Percentiles rank a stretch among this genome's conserved stretches.
Evolutionary conservation across 2,329 filamentous ascomycete genomes (phyloP).

Genomic region (Paecilomyces sp.): DNA sequence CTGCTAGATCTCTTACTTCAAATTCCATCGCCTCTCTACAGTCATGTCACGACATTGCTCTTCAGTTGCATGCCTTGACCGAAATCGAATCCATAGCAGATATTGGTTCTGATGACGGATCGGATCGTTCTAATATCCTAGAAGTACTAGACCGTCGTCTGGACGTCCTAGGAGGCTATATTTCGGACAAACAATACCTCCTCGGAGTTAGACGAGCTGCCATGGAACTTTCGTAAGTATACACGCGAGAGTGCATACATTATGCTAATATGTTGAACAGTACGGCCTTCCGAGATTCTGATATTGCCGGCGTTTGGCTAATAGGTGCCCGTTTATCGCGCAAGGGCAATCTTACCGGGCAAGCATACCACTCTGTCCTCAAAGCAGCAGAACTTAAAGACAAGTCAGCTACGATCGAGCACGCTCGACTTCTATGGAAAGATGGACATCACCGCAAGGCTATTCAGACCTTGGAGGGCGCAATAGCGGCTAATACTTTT

Average conservation of each 20-base stretch:
- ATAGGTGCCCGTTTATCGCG: slow-evolving; percentile 9
- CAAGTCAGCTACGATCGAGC: slow-evolving; percentile 84
- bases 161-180: slow-evolving; percentile 81
- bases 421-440: slow-evolving; percentile 86
- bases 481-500: slow-evolving; percentile 76
- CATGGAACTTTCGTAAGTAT: slow-evolving; percentile 61
- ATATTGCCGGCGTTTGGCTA: slow-evolving; percentile 18
- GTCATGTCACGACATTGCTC: slow-evolving; percentile 73
- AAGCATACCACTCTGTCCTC: slow-evolving; percentile 89
- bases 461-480: slow-evolving; percentile 81
- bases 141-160: slow-evolving; percentile 65
- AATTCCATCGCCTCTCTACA: slow-evolving; percentile 75
- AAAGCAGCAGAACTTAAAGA: slow-evolving; percentile 81
- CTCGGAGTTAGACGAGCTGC: slow-evolving; percentile 77
- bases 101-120: slow-evolving; percentile 24
- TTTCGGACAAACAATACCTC: slow-evolving; percentile 88
- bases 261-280: slow-evolving; percentile 2
- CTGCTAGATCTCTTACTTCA: slow-evolving; percentile 67
- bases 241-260: not conserved
- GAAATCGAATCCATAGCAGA: slow-evolving; percentile 74
- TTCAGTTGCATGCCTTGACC: slow-evolving; percentile 78
- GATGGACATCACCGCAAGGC: slow-evolving; percentile 91
- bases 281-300: slow-evolving; percentile 4
- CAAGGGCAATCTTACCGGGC: slow-evolving; percentile 55
- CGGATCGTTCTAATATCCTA: slow-evolving; percentile 28